These are phyloP conservation scores for Linum trigynum DNA, from an alignment of 345 rosid species.

Conservation along the genomic window DNA sequence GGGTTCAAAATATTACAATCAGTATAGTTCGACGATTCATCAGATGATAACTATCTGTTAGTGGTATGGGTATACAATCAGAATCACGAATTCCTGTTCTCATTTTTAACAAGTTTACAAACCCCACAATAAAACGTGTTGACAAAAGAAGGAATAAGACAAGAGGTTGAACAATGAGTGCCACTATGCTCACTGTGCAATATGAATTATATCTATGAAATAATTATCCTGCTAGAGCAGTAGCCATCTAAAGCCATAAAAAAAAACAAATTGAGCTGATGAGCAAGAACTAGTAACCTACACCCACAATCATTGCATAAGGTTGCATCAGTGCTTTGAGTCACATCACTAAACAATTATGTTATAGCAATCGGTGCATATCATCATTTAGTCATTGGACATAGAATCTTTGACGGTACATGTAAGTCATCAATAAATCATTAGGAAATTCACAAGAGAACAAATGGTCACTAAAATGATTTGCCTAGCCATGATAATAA, in stretches of 20 bases:
- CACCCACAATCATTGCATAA: not conserved
- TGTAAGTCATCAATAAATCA: no score
- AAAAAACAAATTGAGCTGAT: not conserved
- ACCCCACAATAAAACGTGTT: not conserved
- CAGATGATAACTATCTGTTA: not conserved
- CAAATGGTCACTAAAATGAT: not conserved
- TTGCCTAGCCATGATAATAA: conserved; percentile 7
- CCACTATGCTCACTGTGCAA: not conserved
- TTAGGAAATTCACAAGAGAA: no score
- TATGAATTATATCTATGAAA: no score
- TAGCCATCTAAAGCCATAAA: not conserved
- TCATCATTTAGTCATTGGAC: not conserved
- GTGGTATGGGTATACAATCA: not conserved
- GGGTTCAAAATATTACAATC: not conserved
- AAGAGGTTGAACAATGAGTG: not conserved
- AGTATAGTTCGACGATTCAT: no score
- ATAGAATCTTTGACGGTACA: not conserved
- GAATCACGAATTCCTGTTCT: no score
- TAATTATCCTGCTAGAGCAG: not conserved
- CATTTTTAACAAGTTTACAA: not conserved
- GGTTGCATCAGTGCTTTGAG: not conserved
- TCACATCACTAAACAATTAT: not conserved
- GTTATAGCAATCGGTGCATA: not conserved
- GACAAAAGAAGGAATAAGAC: not conserved
- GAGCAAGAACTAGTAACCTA: not conserved